Evolutionary conservation across 371 early-diverging fungal species (phyloP).

Genomic region (Rhizopus stolonifer): DNA sequence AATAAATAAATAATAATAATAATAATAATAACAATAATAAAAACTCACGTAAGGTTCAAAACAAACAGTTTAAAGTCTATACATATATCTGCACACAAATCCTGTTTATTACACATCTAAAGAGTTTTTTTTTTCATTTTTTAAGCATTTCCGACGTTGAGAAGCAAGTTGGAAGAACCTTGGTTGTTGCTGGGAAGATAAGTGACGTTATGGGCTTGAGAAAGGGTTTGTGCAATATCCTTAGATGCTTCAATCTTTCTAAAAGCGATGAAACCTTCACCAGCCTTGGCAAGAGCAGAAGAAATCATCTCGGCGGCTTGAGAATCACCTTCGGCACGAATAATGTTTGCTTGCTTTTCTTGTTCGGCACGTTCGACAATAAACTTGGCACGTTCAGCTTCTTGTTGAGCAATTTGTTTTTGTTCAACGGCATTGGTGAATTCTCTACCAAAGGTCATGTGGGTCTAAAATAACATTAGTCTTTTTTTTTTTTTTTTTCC

Average conservation of each 20-base stretch:
- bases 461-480: slow-evolving; percentile 60
- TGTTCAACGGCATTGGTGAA: slow-evolving; percentile 92
- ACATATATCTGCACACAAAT: no score
- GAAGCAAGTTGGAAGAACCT: slow-evolving; percentile 56
- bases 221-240: slow-evolving; percentile 93
- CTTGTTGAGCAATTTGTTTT: slow-evolving; percentile 95
- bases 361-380: slow-evolving; percentile 95
- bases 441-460: slow-evolving; percentile 96
- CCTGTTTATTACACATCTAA: no score
- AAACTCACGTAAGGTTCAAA: no score
- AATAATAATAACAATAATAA: no score
- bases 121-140: no score
- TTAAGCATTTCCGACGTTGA: slow-evolving; percentile 41
- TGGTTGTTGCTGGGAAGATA: slow-evolving; percentile 78
- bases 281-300: slow-evolving; percentile 85
- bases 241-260: slow-evolving; percentile 97
- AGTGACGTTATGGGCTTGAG: slow-evolving; percentile 83
- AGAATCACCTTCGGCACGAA: slow-evolving; percentile 98
- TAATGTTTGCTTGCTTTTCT: slow-evolving; percentile 96
- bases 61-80: no score
- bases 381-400: slow-evolving; percentile 96
- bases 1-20: no score
- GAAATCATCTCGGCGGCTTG: slow-evolving; percentile 89
- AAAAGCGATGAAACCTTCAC: slow-evolving; percentile 85
- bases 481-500: neutral